Base-by-base conservation (phyloP, 495 filamentous ascomycete species). In the Hypoxylon subgilvum region DNA sequence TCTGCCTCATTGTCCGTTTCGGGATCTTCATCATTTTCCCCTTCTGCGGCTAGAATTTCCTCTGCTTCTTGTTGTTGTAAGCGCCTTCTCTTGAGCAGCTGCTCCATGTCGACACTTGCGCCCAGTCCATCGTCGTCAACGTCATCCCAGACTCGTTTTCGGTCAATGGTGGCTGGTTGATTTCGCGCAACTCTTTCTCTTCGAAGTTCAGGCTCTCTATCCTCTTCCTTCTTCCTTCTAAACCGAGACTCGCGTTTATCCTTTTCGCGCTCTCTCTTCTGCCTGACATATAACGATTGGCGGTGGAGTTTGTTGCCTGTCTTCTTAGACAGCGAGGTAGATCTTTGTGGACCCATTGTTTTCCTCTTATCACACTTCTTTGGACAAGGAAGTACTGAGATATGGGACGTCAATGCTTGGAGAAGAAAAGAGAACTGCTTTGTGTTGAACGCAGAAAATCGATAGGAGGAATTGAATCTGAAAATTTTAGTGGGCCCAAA, bases 91-190 rank as follows among this genome's bases (percentile, higher is more conserved):
- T 86, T 78, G 76, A 90, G 92, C 69, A 89, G 77, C 62, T 86
- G 80, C 68, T 88, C 86, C 34, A 93, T 81, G 70, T 96, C 88
- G 6, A 95, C 86, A 47, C 86, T 88, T 53, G 88, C 71, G 18
- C 89, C 88, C 35, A 96, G 74, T 61, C 84, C 81, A 58, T 89
- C 90, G 38, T 87, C 86, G 50, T 89, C 88, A n/a, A 87, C 84
- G 31, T 95, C 89, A 65, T 97, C 94, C 93, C 92, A 98, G 44
- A 90, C 84, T 68, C 94, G 77, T 79, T 96, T 97, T 39, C 85
- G 83, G 57, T 97, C 94, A 17, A 97, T 82, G 2, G 91, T 96
- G 31, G 84, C 69, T 1, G 94, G 91, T 31, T 92, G 78, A 75
- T 97, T 97, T 60, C 80, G 82, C 57, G 79, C 84, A 41, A 90